Base-by-base conservation (phyloP, 2,329 filamentous ascomycete genomes). In the Harringtonia lauricola region DNA sequence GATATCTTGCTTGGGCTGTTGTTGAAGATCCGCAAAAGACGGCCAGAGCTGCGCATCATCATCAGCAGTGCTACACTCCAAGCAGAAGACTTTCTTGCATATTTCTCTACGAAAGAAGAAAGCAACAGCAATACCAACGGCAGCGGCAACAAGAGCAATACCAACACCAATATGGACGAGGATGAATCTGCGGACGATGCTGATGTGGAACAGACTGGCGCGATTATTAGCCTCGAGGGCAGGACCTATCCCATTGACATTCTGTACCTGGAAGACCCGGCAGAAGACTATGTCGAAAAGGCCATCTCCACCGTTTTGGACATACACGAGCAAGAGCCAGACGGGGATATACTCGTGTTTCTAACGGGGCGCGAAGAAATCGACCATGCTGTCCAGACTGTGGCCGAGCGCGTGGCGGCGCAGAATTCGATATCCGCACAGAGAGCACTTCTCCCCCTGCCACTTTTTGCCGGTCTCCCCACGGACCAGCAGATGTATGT, bases 401-500 rank as follows among this genome's bases (percentile, higher is more conserved):
- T 95, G 28, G 74, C 81, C 2, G 86, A 94, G 52, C 79, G 81
- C 33, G 71, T 83, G 29, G 71, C 70, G 10, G 66, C 74, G 10
- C 71, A 76, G 47, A 67, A 39, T 1, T 66, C 76, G 3, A 70
- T 72, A 39, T 67, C 74, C 12, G 71, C 75, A 49, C 41, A 19
- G 22, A 46, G 44, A 0, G 66, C 68, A 19, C 65, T 94, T 8
- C 70, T 85, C 47, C 71, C 84, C 5, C 63, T 96, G 9, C 89
- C 90, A 2, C 72, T 96, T 0, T 96, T 94, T 58, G 87, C 92
- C 5, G 92, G 90, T 2, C 72, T 96, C 7, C 79, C 87, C 2
- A 87, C 83, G 9, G 89, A 95, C 51, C 81, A 95, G 56, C 92
- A 96, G 58, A 90, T 95, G 79, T 89, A 89, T 51, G 83, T 96